These are phyloP conservation scores for Coix lacrymajobi DNA, from an alignment of 176 grass and related monocot genomes.

Conservation along the genomic window DNA sequence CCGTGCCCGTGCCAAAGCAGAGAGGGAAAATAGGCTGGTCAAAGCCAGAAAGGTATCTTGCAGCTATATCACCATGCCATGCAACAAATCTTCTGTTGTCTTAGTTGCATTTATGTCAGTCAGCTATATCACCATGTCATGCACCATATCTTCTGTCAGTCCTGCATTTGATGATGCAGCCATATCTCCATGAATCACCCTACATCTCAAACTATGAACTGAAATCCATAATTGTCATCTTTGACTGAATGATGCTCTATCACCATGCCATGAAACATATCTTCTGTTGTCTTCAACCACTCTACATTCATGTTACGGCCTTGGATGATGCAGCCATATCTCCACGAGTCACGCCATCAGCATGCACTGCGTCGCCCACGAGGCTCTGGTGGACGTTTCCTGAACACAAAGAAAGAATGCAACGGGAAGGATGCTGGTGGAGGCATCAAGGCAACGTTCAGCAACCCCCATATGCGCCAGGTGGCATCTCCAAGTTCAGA, in stretches of 20 bases:
- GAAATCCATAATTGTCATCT: neutral
- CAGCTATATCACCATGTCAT: neutral
- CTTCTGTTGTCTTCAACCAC: neutral
- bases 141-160: neutral
- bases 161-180: slow-evolving; percentile 24
- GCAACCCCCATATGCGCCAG: neutral
- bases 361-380: slow-evolving; percentile 84
- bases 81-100: neutral
- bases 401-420: slow-evolving; percentile 66
- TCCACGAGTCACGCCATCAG: slow-evolving; percentile 88
- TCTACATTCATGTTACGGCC: neutral
- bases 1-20: slow-evolving; percentile 73
- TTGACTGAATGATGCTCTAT: neutral
- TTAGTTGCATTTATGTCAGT: neutral
- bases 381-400: slow-evolving; percentile 84
- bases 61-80: neutral
- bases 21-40: slow-evolving; percentile 56
- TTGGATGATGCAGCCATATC: slow-evolving; percentile 65
- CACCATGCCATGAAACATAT: neutral
- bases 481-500: slow-evolving; percentile 63
- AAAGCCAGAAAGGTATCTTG: slow-evolving; percentile 68
- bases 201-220: neutral
- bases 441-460: slow-evolving; percentile 2
- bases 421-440: neutral
- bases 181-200: slow-evolving; percentile 79